Evolutionary conservation across 768 basidiomycete genomes (phyloP), one percentile per base, ranked within the genome.

Genomic region (Calvatia gigantea): DNA sequence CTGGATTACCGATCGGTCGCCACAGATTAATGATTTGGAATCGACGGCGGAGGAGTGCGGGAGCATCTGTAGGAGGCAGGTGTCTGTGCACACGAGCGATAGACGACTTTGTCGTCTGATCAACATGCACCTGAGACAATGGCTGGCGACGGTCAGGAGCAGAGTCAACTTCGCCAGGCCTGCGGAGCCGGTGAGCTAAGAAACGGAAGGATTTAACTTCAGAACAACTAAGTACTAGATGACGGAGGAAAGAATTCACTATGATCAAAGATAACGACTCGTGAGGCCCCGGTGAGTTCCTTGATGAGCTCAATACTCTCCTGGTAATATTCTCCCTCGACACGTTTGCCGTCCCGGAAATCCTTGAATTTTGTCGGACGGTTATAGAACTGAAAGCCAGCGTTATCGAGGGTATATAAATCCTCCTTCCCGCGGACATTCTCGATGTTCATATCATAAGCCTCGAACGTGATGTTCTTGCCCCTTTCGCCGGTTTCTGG

Each of bases 21-120:
- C 83, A 85, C 25, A 85, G 70, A 60, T 84, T 85, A 56, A 85
- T 77, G 29, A 84, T 81, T 54, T 83, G 81, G 70, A 80, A 82
- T 0, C 81, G 76, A 17, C 72, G 70, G 55, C 73, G 65, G 14
- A 82, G 65, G 29, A 82, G 71, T 14, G 67, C 68, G 2, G 72
- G 66, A 0, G 64, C 81, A 3, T 84, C 80, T 0, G 63, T 64
- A 0, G 73, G 64, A 14, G 80, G 80, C 8, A 83, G 72, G 58
- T 84, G 81, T 4, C 74, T 71, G 52, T 76, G 74, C 1, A 83
- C 79, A 7, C 82, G 76, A 5, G 68, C 72, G 9, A 72, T 68
- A 0, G 81, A 65, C 1, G 80, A 73, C 19, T 60, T 62, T 3
- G 69, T 64, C 0, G 82, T 82, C 61, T 84, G 82, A 61, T 85